Evolutionary conservation across 2,329 filamentous ascomycete species (phyloP), one percentile per base, ranked within the genome.

Genomic region (Exophiala spinifera): DNA sequence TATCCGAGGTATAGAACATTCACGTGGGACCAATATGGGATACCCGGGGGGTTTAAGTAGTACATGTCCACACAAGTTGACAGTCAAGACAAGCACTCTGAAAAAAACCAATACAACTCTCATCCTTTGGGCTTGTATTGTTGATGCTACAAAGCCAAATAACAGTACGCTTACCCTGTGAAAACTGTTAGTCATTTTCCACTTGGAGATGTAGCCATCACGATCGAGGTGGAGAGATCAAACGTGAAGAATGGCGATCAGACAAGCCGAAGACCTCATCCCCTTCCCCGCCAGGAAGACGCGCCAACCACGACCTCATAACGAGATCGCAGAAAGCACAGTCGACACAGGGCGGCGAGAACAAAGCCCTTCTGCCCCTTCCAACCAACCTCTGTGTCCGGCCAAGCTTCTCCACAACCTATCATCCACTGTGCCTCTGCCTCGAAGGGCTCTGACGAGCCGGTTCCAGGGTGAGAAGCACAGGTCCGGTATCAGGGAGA

Each of bases 401-500:
- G 28, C 46, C 51, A 49, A 39, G 28, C 51, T 44, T 42, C 70
- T 73, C 68, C 72, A 75, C 72, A 74, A 75, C 72, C 71, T 65
- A 69, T 74, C 72, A 68, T 73, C 68, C 72, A 31, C 67, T 50
- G 58, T 48, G 17, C 39, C 33, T 45, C 52, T 51, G 55, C 61
- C 56, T 49, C 47, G 54, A 46, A 37, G 42, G 28, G 28, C 28
- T 31, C 28, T 40, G 43, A 49, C 28, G 19, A 48, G 44, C 19
- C 28, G n/a, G 20, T n/a, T 7, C 23, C n/a, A 54, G 42, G 55
- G 47, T 51, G 47, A 51, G 49, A 42, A 37, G 58, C 43, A 62
- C 63, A 66, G 68, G 73, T 75, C 72, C 69, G 70, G 73, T 75
- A 74, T 73, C 54, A 69, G 73, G 72, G 69, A 74, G 71, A 63